Evolutionary conservation across 495 filamentous ascomycete species (phyloP).

Genomic region (Podospora pseudocomata): DNA sequence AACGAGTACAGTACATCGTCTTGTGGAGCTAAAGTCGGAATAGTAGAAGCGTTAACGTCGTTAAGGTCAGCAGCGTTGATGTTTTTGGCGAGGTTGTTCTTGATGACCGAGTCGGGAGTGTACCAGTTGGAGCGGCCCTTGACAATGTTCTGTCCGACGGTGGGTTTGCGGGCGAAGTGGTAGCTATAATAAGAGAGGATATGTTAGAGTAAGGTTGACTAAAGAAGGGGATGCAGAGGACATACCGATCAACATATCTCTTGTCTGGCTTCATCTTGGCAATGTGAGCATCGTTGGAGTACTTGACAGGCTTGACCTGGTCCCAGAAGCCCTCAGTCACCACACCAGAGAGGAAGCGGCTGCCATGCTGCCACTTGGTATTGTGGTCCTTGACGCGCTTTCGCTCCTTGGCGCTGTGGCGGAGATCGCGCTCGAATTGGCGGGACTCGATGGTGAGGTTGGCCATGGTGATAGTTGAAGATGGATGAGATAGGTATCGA

Average conservation of each 20-base stretch:
- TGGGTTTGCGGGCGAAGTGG: conserved; percentile 19
- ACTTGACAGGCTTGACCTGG: not conserved
- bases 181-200: conserved; percentile 7
- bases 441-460: conserved; percentile 16
- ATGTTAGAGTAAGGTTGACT: conserved; percentile 2
- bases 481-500: not conserved
- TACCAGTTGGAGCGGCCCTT: conserved; percentile 28
- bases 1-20: conserved; percentile 45
- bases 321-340: conserved; percentile 7
- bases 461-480: conserved; percentile 18
- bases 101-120: conserved; percentile 12
- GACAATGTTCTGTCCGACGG: conserved; percentile 35
- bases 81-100: conserved; percentile 30
- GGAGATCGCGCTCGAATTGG: conserved; percentile 42
- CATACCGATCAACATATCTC: conserved; percentile 15
- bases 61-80: conserved; percentile 27
- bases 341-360: conserved; percentile 28
- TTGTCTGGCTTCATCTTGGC: conserved; percentile 32
- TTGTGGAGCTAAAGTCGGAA: conserved; percentile 17
- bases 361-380: conserved; percentile 42
- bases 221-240: too few species aligned
- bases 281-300: conserved; percentile 26
- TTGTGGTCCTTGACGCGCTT: conserved; percentile 43
- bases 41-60: conserved; percentile 27
- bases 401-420: conserved; percentile 39